Percentiles rank a stretch among this genome's conserved stretches.
phyloP scores from a whole-genome alignment of 805 yeast genomes.

The Hemisphaericaspora nanyangensis region DNA sequence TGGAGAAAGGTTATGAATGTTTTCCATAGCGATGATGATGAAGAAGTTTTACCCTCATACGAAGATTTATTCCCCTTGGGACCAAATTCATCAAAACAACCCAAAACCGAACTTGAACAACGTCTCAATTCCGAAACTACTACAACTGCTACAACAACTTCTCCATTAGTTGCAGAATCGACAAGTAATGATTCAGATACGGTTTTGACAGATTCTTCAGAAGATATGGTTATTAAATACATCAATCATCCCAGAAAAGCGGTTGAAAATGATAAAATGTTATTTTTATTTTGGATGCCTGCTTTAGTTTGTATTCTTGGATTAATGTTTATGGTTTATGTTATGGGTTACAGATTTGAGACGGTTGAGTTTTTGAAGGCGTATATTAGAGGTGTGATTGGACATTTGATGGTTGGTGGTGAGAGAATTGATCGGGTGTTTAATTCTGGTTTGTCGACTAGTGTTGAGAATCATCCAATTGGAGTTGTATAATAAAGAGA shows the following conservation, averaged over 20 bases:
- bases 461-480: too few species aligned
- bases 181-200: conserved; percentile 21
- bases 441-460: conserved; percentile 13
- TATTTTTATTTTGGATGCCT: conserved; percentile 90
- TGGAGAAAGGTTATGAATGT: conserved; percentile 45
- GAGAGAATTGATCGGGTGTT: conserved; percentile 39
- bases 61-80: conserved; percentile 71
- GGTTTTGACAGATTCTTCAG: conserved; percentile 39
- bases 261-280: conserved; percentile 71
- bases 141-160: conserved; percentile 29
- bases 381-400: conserved; percentile 32
- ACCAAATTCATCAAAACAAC: conserved; percentile 22
- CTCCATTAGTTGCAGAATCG: conserved; percentile 16
- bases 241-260: conserved; percentile 45
- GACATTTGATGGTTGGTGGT: conserved; percentile 41
- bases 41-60: conserved; percentile 56
- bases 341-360: conserved; percentile 37
- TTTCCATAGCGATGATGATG: conserved; percentile 33
- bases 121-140: conserved; percentile 13
- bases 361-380: conserved; percentile 31
- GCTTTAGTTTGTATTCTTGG: conserved; percentile 55
- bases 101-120: conserved; percentile 32
- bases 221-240: conserved; percentile 40
- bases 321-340: conserved; percentile 41
- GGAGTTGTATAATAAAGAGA: too few species aligned